These are phyloP conservation scores for Fusarium siculi DNA, from an alignment of 2,329 filamentous ascomycete genomes.

Conservation along the genomic window DNA sequence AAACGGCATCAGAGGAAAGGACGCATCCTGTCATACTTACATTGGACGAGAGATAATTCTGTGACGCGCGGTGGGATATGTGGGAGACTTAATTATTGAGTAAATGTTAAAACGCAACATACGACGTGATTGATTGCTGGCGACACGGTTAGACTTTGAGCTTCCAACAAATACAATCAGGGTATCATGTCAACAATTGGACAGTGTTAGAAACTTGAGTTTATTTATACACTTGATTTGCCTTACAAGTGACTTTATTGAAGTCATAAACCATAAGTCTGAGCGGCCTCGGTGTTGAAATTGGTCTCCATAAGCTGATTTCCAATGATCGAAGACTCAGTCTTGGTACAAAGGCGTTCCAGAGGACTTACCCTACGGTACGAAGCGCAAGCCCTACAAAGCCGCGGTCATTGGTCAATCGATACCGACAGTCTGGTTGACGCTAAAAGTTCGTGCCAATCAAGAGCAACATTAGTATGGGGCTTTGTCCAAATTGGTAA, in stretches of 20 bases:
- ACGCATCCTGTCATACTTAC: background rate
- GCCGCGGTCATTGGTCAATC: background rate
- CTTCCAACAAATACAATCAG: too few relatives aligned
- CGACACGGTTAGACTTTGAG: too few relatives aligned
- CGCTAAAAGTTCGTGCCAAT: background rate
- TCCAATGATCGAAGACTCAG: background rate
- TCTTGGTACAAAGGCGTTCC: too few relatives aligned
- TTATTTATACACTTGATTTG: too few relatives aligned
- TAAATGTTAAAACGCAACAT: too few relatives aligned
- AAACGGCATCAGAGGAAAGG: background rate
- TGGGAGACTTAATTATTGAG: background rate
- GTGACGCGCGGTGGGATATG: background rate
- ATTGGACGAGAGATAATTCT: too few relatives aligned
- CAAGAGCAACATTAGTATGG: accelerated
- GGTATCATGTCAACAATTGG: background rate
- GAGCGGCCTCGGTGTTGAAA: background rate
- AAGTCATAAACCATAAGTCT: too few relatives aligned
- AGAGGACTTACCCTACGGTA: background rate
- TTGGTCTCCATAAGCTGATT: background rate
- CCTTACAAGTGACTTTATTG: too few relatives aligned
- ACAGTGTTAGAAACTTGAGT: too few relatives aligned
- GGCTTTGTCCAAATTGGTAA: accelerated
- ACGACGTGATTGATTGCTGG: too few relatives aligned
- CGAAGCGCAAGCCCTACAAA: background rate
- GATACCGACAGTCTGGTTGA: background rate